phyloP scores from a whole-genome alignment of 352 stramenopile species.

The Globisporangium alternatum region DNA sequence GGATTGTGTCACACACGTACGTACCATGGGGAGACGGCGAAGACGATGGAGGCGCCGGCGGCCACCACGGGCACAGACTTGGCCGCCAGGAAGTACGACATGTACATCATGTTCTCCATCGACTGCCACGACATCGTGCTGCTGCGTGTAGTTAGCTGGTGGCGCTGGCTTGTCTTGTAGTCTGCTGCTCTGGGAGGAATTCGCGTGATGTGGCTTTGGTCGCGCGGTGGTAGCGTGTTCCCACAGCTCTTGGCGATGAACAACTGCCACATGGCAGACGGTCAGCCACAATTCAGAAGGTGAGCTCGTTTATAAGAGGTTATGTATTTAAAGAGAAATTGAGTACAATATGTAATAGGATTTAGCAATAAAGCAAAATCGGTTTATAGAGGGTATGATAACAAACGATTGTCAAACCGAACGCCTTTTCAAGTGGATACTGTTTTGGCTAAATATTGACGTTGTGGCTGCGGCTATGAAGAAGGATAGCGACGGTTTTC shows the following conservation, averaged over 20 bases:
- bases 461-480: neutral
- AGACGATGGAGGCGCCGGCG: slow-evolving; percentile 58
- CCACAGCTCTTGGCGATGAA: slow-evolving; percentile 1
- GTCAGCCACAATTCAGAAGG: neutral
- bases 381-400: neutral
- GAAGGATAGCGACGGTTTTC: neutral
- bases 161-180: neutral
- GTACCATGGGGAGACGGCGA: slow-evolving; percentile 67
- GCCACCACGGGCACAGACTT: slow-evolving; percentile 65
- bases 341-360: neutral
- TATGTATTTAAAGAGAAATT: neutral
- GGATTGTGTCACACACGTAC: neutral
- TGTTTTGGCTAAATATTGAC: neutral
- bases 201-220: neutral
- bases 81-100: slow-evolving; percentile 62
- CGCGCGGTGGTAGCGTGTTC: neutral
- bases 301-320: neutral
- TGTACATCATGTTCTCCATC: slow-evolving; percentile 59
- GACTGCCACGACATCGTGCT: slow-evolving; percentile 54
- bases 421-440: neutral
- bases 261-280: slow-evolving; percentile 11
- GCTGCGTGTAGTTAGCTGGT: neutral
- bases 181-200: neutral
- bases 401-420: neutral
- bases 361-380: neutral